Percentiles rank a stretch among this genome's conserved stretches.
Evolutionary conservation across 1,139 yeast species (phyloP).

Genomic region (Kurtzmaniella quercitrusa): DNA sequence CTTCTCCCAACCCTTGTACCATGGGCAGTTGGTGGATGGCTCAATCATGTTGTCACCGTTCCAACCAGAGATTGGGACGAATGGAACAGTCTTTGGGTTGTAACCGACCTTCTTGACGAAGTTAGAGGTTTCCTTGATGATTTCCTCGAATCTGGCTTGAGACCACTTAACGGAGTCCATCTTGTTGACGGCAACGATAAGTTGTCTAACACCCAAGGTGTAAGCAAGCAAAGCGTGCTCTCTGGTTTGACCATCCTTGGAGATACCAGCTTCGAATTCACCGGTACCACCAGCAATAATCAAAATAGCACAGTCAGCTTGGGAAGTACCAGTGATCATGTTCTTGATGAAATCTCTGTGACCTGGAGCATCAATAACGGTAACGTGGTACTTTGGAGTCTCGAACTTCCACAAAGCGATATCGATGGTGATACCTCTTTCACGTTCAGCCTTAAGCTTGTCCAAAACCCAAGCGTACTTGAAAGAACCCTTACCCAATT

Average conservation of each 20-base stretch:
- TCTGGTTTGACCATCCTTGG: constrained; percentile 85
- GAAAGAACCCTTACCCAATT: constrained; percentile 90
- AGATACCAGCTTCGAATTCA: constrained; percentile 89
- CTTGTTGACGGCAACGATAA: constrained; percentile 83
- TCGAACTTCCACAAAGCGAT: constrained; percentile 88
- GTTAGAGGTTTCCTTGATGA: constrained; percentile 73
- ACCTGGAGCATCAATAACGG: constrained; percentile 87
- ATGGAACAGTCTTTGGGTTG: constrained; percentile 85
- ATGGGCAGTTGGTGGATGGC: constrained; percentile 74
- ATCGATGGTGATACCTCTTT: constrained; percentile 89
- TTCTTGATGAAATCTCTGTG: constrained; percentile 92
- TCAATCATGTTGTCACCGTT: constrained; percentile 94
- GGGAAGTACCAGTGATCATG: constrained; percentile 86
- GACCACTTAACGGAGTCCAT: constrained; percentile 84
- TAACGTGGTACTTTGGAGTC: constrained; percentile 82
- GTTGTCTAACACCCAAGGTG: constrained; percentile 81
- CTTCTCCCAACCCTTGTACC: constrained; percentile 91
- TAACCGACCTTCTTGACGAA: constrained; percentile 86
- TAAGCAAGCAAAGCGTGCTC: constrained; percentile 81
- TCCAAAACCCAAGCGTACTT: constrained; percentile 91
- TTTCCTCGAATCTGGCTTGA: constrained; percentile 70
- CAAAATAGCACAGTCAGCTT: constrained; percentile 82
- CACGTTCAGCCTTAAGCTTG: constrained; percentile 88
- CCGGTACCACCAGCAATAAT: constrained; percentile 83
- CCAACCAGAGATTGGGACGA: constrained; percentile 86